Percentiles rank a stretch among this genome's conserved stretches.
Evolutionary conservation across 202 grass and related monocot species (phyloP).

Genomic region (Saccharum hybrid): DNA sequence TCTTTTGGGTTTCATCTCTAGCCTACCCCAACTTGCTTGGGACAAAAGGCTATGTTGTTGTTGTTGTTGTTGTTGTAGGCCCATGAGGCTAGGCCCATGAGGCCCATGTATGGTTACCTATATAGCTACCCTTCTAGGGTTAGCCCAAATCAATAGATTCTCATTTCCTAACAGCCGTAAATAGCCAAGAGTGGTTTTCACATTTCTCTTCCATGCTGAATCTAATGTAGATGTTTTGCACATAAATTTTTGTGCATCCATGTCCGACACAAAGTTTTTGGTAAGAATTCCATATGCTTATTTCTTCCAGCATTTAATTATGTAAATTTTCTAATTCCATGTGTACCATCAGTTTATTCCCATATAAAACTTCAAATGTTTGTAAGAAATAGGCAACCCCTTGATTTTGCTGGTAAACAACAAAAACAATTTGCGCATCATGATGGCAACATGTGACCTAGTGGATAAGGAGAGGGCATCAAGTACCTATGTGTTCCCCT

Average conservation of each 20-base stretch:
- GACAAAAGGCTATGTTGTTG: too few relatives aligned
- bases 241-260: not conserved
- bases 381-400: slow-evolving; percentile 10
- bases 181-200: slow-evolving; percentile 15
- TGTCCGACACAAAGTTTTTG: slow-evolving; percentile 12
- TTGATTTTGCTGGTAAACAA: not conserved
- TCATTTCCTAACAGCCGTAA: too few relatives aligned
- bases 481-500: slow-evolving; percentile 46
- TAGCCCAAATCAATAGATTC: too few relatives aligned
- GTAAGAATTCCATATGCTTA: not conserved
- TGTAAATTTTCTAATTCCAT: not conserved
- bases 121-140: too few relatives aligned
- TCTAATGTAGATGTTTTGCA: not conserved
- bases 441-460: not conserved
- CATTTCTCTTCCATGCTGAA: not conserved
- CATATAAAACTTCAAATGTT: slow-evolving; percentile 31
- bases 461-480: not conserved
- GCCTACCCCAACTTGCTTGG: too few relatives aligned
- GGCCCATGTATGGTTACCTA: too few relatives aligned
- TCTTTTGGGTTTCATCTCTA: too few relatives aligned
- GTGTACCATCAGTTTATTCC: not conserved
- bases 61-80: too few relatives aligned
- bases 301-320: not conserved
- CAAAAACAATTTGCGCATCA: not conserved
- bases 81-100: too few relatives aligned